These are phyloP conservation scores for Dictyostelium citrinum DNA, from an alignment of 78 protist genomes.

Conservation along the genomic window DNA sequence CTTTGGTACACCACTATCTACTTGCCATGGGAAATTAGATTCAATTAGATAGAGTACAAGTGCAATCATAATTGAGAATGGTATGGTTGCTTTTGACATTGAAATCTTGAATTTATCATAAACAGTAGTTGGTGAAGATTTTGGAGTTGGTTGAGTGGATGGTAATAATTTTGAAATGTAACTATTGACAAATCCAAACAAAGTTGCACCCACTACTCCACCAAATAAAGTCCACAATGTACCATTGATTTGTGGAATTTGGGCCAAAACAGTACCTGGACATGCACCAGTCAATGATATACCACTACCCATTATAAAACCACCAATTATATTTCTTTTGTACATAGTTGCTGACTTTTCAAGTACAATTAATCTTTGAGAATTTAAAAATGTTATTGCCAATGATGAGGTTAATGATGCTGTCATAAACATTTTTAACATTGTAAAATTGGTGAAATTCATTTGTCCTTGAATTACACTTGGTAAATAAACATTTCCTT, in stretches of 20 bases:
- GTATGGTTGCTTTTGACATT: slow-evolving; percentile 9
- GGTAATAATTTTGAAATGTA: neutral
- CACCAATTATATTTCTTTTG: slow-evolving; percentile 65
- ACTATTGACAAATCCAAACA: neutral
- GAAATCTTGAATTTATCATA: neutral
- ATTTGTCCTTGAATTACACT: slow-evolving; percentile 39
- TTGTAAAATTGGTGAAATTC: slow-evolving; percentile 64
- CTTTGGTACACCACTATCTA: neutral
- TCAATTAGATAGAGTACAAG: slow-evolving; percentile 9
- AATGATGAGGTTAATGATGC: slow-evolving; percentile 48
- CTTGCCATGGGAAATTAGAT: slow-evolving; percentile 26
- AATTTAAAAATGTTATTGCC: slow-evolving; percentile 20
- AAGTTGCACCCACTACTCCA: slow-evolving; percentile 45
- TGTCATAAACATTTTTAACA: slow-evolving; percentile 75
- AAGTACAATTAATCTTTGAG: neutral
- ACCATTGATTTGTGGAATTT: slow-evolving; percentile 8
- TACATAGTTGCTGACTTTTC: slow-evolving; percentile 16
- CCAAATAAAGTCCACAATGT: slow-evolving; percentile 51
- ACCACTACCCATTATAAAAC: slow-evolving; percentile 58
- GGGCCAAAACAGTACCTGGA: slow-evolving; percentile 80
- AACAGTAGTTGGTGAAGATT: neutral
- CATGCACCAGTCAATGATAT: slow-evolving; percentile 65
- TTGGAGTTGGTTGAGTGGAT: neutral
- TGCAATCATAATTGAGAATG: slow-evolving; percentile 11
- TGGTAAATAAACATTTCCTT: slow-evolving; percentile 46